Evolutionary conservation across 208 protist genomes (phyloP), one percentile per base, ranked within the genome.

Genomic region (Trypanosoma boissoni): DNA sequence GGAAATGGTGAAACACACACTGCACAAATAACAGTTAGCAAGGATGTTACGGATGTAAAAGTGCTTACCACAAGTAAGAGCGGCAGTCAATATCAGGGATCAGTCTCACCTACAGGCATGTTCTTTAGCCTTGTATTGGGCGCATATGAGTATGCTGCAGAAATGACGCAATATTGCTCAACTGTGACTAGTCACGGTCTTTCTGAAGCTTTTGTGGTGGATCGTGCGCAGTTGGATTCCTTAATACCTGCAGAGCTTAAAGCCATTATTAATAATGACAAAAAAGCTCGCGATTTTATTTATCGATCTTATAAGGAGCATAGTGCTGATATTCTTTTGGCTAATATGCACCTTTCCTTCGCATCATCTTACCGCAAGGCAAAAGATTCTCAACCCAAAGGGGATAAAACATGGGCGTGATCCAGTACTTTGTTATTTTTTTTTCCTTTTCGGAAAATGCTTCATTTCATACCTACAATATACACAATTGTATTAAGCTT

Each of bases 151-250:
- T 87, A 83, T 31, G 77, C 78, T 20, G 68, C 72, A 16, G 71
- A 54, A 14, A 65, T 83, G 7, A 60, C 79, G 2, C 81, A 92
- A 56, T 91, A 89, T 59, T 72, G 59, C 1, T 88, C 72, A 45
- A 89, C 82, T 1, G 80, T 83, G 1, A 86, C 76, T 21, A 92
- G 88, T 45, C 84, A 86, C 45, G 84, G 85, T 0, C 49, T 91
- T 4, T 84, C 83, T 5, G 82, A 95, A 54, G 88, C 83, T 21
- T 83, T 82, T 50, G 67, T 88, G 2, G 68, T 95, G 21, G 73
- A 89, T 14, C 53, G 56, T 31, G 37, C 71, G 8, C 69, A 74
- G 42, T 58, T 92, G 23, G 76, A 91, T 44, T 41, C 60, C 3
- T 31, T 78, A 7, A 48, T 95, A 31, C 72, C 88, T 5, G 16